phyloP scores from a whole-genome alignment of 192 early-diverging fungal genomes.

The Funneliformis mosseae region DNA sequence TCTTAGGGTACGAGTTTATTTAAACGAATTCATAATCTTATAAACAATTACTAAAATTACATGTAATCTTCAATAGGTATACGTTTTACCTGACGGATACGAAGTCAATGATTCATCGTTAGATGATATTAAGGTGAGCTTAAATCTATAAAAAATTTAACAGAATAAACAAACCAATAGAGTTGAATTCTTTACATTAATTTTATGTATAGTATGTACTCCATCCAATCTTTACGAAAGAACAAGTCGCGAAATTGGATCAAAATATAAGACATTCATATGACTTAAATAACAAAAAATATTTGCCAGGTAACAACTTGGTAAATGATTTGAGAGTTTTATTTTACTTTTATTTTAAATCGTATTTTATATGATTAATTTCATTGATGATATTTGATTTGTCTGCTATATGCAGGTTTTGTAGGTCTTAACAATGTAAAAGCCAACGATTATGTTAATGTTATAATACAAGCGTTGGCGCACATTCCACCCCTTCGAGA shows the following conservation, averaged over 20 bases:
- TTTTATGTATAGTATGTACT: slow-evolving; percentile 68
- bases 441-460: slow-evolving; percentile 93
- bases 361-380: not conserved
- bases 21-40: too few species aligned
- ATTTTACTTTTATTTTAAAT: not conserved
- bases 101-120: slow-evolving; percentile 85
- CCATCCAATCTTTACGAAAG: slow-evolving; percentile 73
- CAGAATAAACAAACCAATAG: too few species aligned
- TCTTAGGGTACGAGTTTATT: slow-evolving; percentile 54
- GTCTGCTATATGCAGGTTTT: slow-evolving; percentile 59
- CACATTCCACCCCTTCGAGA: slow-evolving; percentile 88
- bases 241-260: slow-evolving; percentile 72
- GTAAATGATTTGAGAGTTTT: slow-evolving; percentile 6
- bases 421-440: slow-evolving; percentile 96
- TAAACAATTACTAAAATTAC: not conserved
- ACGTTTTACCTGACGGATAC: slow-evolving; percentile 93
- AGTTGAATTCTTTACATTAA: not conserved
- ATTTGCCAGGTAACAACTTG: slow-evolving; percentile 66
- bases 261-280: slow-evolving; percentile 57
- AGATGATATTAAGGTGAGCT: slow-evolving; percentile 84
- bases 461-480: slow-evolving; percentile 82
- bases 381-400: not conserved
- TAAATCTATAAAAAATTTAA: too few species aligned
- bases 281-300: slow-evolving; percentile 85
- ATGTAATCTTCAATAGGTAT: slow-evolving; percentile 53